Conservation (phyloP, 2,329 filamentous ascomycete genomes). For the Gremmenia infestans region DNA sequence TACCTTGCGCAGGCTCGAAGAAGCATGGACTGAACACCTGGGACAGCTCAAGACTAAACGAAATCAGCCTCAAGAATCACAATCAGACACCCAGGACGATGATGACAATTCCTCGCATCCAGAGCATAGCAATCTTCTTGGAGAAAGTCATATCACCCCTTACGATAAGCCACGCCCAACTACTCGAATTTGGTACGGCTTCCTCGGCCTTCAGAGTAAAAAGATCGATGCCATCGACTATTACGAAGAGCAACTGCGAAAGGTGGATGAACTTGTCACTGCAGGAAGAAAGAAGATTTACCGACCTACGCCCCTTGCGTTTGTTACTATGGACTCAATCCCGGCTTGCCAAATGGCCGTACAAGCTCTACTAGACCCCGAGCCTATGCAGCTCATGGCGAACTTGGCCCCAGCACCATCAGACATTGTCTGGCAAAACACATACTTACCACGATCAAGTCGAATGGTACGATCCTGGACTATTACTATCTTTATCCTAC, state of each 20-base stretch:
- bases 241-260: slow-evolving; percentile 79
- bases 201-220: slow-evolving; percentile 64
- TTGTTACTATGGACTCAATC: slow-evolving; percentile 96
- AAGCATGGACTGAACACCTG: slow-evolving; percentile 75
- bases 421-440: slow-evolving; percentile 94
- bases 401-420: slow-evolving; percentile 82
- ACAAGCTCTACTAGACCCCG: slow-evolving; percentile 87
- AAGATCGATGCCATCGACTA: slow-evolving; percentile 90
- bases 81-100: slow-evolving; percentile 29
- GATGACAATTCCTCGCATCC: slow-evolving; percentile 42
- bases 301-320: slow-evolving; percentile 74
- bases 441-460: slow-evolving; percentile 69
- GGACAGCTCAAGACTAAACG: slow-evolving; percentile 48
- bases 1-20: slow-evolving; percentile 69
- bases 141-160: slow-evolving; percentile 35
- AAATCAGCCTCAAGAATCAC: slow-evolving; percentile 32
- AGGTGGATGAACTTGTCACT: slow-evolving; percentile 70
- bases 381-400: slow-evolving; percentile 78
- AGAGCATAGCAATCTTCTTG: slow-evolving; percentile 57
- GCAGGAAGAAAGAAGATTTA: slow-evolving; percentile 71
- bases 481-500: slow-evolving; percentile 75
- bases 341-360: slow-evolving; percentile 92
- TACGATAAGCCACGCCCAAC: slow-evolving; percentile 55
- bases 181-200: slow-evolving; percentile 72
- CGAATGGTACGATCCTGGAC: slow-evolving; percentile 77